Evolutionary conservation across 2,329 filamentous ascomycete genomes (phyloP), one percentile per base, ranked within the genome.

Genomic region (Ceratocystis ficicola): DNA sequence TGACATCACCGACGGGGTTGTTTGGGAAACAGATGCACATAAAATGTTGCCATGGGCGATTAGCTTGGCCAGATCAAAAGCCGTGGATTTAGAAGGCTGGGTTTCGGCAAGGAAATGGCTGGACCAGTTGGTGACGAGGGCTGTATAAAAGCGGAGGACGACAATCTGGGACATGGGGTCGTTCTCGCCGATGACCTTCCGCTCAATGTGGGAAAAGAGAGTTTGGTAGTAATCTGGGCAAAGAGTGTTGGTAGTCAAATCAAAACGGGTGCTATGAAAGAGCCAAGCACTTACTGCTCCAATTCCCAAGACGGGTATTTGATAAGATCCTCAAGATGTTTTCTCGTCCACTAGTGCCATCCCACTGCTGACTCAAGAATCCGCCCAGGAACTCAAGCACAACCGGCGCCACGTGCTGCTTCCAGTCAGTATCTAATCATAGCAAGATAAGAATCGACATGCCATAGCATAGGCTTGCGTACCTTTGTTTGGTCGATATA

Each of bases 121-220:
- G 5, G 76, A 77, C 84, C 84, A 87, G 67, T 84, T 81, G 10
- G 79, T 81, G 59, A 93, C 79, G 5, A 95, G 76, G 10, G 75
- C 74, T 1, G 81, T 85, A 74, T 93, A 94, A 68, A 90, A 85
- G 1, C 74, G 74, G 2, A 94, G 78, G 1, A 95, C 76, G 1
- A 77, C 77, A 0, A 81, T 72, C 70, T 86, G 86, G 0, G 85
- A 83, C 5, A 77, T 71, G 0, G 78, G 67, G 0, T 76, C 77
- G 52, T 79, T 30, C 52, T 77, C 69, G 81, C 77, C 8, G 15
- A 84, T 73, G 0, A 84, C 71, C 25, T 76, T 76, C 0, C 73
- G 73, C 70, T 87, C 83, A 12, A 87, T 74, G 0, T 76, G 77
- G 28, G 75, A 71, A 22, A 86, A 78, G 12, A 81, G 75, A n/a